Conservation (phyloP, 768 basidiomycete genomes). For the Krasilnikovozyma curviuscula region DNA sequence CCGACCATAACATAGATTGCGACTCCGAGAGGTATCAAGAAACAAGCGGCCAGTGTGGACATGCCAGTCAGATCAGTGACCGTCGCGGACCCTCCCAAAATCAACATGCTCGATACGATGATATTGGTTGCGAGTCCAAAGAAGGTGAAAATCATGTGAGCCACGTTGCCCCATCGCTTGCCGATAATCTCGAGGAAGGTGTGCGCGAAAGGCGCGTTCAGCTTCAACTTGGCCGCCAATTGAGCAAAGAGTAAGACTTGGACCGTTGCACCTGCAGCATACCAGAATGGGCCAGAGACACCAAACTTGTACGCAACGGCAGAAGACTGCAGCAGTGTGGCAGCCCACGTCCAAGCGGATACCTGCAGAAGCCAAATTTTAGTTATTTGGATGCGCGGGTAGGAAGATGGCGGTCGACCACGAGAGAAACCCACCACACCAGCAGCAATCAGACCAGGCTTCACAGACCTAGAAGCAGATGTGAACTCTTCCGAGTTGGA, state of each 20-base stretch:
- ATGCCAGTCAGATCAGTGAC: conserved; percentile 77
- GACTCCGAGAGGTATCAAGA: conserved; percentile 73
- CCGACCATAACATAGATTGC: conserved; percentile 43
- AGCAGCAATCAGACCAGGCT: conserved; percentile 77
- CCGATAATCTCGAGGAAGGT: conserved; percentile 39
- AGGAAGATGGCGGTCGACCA: not conserved
- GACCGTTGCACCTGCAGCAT: conserved; percentile 71
- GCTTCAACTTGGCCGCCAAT: conserved; percentile 76
- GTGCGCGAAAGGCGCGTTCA: conserved; percentile 48
- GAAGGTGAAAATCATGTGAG: conserved; percentile 71
- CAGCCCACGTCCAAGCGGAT: conserved; percentile 52
- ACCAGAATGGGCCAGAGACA: conserved; percentile 72
- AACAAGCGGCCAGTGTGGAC: conserved; percentile 74
- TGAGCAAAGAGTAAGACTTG: conserved; percentile 69
- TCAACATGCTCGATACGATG: conserved; percentile 47
- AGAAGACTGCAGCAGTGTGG: conserved; percentile 44
- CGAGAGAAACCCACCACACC: conserved; percentile 52
- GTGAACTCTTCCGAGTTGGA: conserved; percentile 45
- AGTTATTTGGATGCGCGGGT: not conserved
- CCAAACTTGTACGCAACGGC: conserved; percentile 73
- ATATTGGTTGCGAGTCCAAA: conserved; percentile 80
- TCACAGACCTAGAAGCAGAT: conserved; percentile 37
- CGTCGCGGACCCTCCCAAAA: conserved; percentile 47
- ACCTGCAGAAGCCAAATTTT: too few relatives aligned
- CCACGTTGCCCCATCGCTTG: conserved; percentile 48